Percentiles rank a stretch among this genome's conserved stretches.
These are phyloP conservation scores for Umbelopsis isabellina DNA, from an alignment of 192 early-diverging fungal genomes.

Conservation along the genomic window DNA sequence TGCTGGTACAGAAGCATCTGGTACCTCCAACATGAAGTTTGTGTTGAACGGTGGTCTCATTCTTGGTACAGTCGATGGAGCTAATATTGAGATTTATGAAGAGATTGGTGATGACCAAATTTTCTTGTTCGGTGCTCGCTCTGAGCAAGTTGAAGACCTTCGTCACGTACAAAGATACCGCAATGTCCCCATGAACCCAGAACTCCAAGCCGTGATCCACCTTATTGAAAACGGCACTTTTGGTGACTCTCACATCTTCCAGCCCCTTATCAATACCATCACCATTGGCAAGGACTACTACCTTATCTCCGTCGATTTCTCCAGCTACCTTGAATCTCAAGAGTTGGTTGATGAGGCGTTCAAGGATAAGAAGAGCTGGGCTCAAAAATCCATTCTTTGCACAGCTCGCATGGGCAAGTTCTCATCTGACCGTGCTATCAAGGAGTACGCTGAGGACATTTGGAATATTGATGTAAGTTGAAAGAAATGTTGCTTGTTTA, in stretches of 20 bases:
- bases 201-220: conserved; percentile 81
- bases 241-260: conserved; percentile 80
- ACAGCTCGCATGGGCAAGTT: conserved; percentile 96
- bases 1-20: conserved; percentile 97
- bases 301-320: conserved; percentile 85
- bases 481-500: neutral
- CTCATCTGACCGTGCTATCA: conserved; percentile 83
- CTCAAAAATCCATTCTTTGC: conserved; percentile 86
- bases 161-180: conserved; percentile 89
- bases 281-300: conserved; percentile 91
- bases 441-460: conserved; percentile 92
- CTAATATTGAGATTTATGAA: conserved; percentile 98
- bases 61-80: conserved; percentile 96
- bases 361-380: conserved; percentile 83
- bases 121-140: conserved; percentile 93
- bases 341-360: conserved; percentile 84
- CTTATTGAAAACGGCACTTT: conserved; percentile 72
- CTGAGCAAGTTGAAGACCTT: conserved; percentile 92
- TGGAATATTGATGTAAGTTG: conserved; percentile 72
- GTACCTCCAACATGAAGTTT: conserved; percentile 99
- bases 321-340: conserved; percentile 79
- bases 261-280: conserved; percentile 75
- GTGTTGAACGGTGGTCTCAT: conserved; percentile 98
- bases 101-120: conserved; percentile 98
- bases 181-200: conserved; percentile 72